Base-by-base conservation (phyloP, 352 stramenopile species). In the Phytophthora aleatoria region DNA sequence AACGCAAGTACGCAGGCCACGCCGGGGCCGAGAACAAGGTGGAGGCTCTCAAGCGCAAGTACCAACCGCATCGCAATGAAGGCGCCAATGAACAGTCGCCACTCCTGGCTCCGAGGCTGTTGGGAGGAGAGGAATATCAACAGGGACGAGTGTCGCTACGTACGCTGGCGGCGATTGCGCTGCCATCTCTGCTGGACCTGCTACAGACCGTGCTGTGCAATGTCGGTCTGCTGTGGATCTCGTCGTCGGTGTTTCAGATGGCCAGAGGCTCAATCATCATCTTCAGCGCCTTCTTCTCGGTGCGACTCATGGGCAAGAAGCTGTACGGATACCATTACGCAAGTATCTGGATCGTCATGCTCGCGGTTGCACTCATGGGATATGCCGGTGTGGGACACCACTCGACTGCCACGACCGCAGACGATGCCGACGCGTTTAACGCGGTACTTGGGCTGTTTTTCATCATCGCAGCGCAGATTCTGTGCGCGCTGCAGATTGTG, bases 201-300 rank as follows among this genome's bases (percentile, higher is more conserved):
- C 74, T 91, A 59, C 85, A 92, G 74, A 97, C 90, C 16, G 85
- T 94, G 51, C 61, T 94, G 35, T 89, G 89, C 47, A 96, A 97
- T 60, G 81, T 96, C 57, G 90, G 88, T 2, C 57, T 97, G 52
- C 71, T 94, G 33, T 95, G 88, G 79, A 93, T 94, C 61, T 93
- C 87, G 58, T 93, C 90, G 45, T 96, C 87, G 0, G 85, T 96
- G 53, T 97, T 91, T 73, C 88, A 97, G 68, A 97, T 97, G 90
- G 83, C 90, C 35, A 84, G 90, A 49, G 89, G 89, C 50, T 94
- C 89, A 4, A 89, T 97, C 62, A 94, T 97, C 67, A 92, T 97
- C 64, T 97, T 97, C 67, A 96, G 85, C 30, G 90, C 85, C 33
- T 76, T 96, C 59, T 85, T 96, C 54, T 95, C 86, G 38, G 83